Base-by-base conservation (phyloP, 768 basidiomycete species). In the Strobilomyces dryophilus region DNA sequence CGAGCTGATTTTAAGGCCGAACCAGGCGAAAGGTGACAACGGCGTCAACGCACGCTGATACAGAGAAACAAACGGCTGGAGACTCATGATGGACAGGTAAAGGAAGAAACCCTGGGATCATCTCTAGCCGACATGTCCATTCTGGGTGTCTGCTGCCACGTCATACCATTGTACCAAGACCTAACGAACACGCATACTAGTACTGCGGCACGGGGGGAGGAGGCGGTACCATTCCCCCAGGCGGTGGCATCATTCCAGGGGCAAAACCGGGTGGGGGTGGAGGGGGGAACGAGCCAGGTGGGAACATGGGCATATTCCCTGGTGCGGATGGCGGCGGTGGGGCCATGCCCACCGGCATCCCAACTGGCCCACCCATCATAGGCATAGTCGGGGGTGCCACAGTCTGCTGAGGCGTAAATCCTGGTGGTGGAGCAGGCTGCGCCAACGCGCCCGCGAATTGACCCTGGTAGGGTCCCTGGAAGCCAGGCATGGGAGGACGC, bases 401-500 rank as follows among this genome's bases (percentile, higher is more conserved):
- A 5, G 84, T 83, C 64, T 86, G 85, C 61, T 87, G 87, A 18
- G 82, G 81, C 0, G 84, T 79, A 53, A 91, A 91, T 10, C 89
- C 90, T 46, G 87, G 82, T 0, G 90, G 89, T 0, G 91, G 89
- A 2, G 88, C 84, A 0, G 89, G 88, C 45, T 81, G 84, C 4
- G 92, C 89, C 51, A 97, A 78, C 15, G 80, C 87, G 36, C 93
- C 93, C 10, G 93, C 93, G 65, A 93, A 95, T 71, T 95, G 93
- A n/a, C 93, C 93, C 73, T 89, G 85, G 63, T 90, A 89, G 1
- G 83, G 85, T 15, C 83, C 87, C 61, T 84, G 83, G 63, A 80
- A 90, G 1, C 84, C 87, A 31, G 85, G 80, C 71, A 83, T 80
- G 7, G 84, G 79, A 15, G 83, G 85, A 21, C 77, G 79, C 5